phyloP scores from a whole-genome alignment of 345 rosid species.

The Gynandropsis gynandra region DNA sequence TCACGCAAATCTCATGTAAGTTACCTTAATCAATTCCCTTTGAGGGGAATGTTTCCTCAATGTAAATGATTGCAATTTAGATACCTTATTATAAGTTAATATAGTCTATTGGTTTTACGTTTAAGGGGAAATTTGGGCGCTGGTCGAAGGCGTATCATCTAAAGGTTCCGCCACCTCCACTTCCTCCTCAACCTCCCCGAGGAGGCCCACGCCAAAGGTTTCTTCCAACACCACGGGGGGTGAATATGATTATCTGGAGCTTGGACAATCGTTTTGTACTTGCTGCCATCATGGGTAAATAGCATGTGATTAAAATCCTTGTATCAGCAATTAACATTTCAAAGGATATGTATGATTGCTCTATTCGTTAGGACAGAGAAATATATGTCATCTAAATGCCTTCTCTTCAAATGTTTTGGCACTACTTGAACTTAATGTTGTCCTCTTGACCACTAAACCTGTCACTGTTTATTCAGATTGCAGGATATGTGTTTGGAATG shows the following conservation, averaged over 20 bases:
- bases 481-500: constrained; percentile 99
- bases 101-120: constrained; percentile 11
- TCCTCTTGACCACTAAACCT: constrained; percentile 12
- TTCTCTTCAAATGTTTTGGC: constrained; percentile 11
- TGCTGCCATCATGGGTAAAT: constrained; percentile 97
- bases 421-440: constrained; percentile 16
- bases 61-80: constrained; percentile 13
- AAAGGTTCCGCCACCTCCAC: constrained; percentile 98
- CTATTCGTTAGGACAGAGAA: constrained; percentile 1
- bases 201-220: constrained; percentile 98
- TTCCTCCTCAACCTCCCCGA: constrained; percentile 96
- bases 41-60: constrained; percentile 2
- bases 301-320: constrained; percentile 16
- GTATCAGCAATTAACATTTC: constrained; percentile 13
- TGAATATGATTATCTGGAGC: constrained; percentile 99
- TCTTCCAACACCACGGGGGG: constrained; percentile 98
- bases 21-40: constrained; percentile 13
- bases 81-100: constrained; percentile 10
- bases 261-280: constrained; percentile 97
- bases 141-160: constrained; percentile 88
- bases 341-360: constrained; percentile 7
- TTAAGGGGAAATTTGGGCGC: constrained; percentile 87
- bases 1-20: constrained; percentile 87
- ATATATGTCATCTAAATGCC: constrained; percentile 1
- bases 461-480: constrained; percentile 59